Evolutionary conservation across 805 yeast genomes (phyloP), one percentile per base, ranked within the genome.

Genomic region (Candida odintsovae): DNA sequence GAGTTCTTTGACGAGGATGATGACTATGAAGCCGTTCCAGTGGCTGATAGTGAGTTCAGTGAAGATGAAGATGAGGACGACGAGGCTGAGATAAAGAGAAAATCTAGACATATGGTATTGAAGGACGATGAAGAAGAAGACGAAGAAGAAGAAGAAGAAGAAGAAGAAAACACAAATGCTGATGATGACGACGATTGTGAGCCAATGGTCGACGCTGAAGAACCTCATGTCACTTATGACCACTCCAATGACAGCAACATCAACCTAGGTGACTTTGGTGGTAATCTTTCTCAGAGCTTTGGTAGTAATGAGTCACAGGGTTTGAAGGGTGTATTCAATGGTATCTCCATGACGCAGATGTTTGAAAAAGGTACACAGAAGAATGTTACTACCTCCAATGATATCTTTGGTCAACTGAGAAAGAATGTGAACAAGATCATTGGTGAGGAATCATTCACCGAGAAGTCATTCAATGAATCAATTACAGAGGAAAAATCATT

Each of bases 211-310:
- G 39, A 36, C 3, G 23, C 25, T 19, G 23, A 33, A 18, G 20
- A 33, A 11, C 18, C 19, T 33, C 36, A 33, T 33, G 36, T 37
- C 22, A 9, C 36, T 5, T 33, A 33, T 11, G 36, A 33, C 20
- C 18, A 33, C 11, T 33, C 36, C 12, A 33, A 33, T 11, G 22
- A 36, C n/a, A 36, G 15, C 8, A 31, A 42, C 18, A 54, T 51
- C 21, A 45, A 57, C 20, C 38, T 55, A 13, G 62, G 61, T n/a
- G 52, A 46, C 19, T 57, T 55, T 46, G 62, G 61, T 19, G 59
- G 62, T 22, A 57, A 56, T 40, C 21, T 54, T 22, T 47, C 52
- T 9, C 58, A 51, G 41, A 42, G 45, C 9, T 47, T 44, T 38
- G 50, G 38, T 6, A 5, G 28, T 4, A 42, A 42, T 15, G 43